Conservation (phyloP, 1,284 basidiomycete genomes). For the Afroboletus lepidellus region DNA sequence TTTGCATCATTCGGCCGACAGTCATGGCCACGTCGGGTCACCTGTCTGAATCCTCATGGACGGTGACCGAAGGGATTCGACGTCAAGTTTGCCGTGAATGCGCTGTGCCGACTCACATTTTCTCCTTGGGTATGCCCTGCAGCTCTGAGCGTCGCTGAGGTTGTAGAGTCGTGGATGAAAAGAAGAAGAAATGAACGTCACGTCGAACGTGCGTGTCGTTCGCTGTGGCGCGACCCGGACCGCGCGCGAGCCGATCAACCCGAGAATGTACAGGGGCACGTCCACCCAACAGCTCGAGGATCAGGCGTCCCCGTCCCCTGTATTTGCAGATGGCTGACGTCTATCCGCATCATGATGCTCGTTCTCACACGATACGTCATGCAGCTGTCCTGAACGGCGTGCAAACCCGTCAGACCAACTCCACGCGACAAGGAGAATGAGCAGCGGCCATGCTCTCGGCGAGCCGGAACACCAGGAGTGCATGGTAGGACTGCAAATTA, state of each 20-base stretch:
- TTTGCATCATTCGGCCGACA: slow-evolving; percentile 7
- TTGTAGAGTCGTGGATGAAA: slow-evolving; percentile 9
- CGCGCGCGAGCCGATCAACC: slow-evolving; percentile 19
- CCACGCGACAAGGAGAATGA: slow-evolving; percentile 1
- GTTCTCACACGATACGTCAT: slow-evolving; percentile 12
- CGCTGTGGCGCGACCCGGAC: slow-evolving; percentile 8
- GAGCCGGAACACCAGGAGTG: neutral
- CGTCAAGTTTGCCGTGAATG: slow-evolving; percentile 6
- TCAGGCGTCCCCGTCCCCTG: slow-evolving; percentile 7
- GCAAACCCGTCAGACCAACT: slow-evolving; percentile 1
- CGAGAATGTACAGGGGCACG: neutral
- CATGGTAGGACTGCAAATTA: slow-evolving; percentile 1
- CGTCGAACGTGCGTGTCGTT: slow-evolving; percentile 12
- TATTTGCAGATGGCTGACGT: slow-evolving; percentile 11
- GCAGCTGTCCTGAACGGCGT: neutral
- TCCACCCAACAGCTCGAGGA: slow-evolving; percentile 16
- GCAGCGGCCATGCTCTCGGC: slow-evolving; percentile 1
- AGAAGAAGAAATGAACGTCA: slow-evolving; percentile 7
- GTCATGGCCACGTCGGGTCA: neutral
- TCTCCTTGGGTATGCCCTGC: slow-evolving; percentile 1
- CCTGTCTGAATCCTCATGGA: slow-evolving; percentile 8
- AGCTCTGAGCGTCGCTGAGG: slow-evolving; percentile 1
- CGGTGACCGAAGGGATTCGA: neutral
- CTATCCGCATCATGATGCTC: slow-evolving; percentile 9
- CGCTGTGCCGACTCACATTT: slow-evolving; percentile 8